These are phyloP conservation scores for Castanea crenata DNA, from an alignment of 306 rosid genomes.

Conservation along the genomic window DNA sequence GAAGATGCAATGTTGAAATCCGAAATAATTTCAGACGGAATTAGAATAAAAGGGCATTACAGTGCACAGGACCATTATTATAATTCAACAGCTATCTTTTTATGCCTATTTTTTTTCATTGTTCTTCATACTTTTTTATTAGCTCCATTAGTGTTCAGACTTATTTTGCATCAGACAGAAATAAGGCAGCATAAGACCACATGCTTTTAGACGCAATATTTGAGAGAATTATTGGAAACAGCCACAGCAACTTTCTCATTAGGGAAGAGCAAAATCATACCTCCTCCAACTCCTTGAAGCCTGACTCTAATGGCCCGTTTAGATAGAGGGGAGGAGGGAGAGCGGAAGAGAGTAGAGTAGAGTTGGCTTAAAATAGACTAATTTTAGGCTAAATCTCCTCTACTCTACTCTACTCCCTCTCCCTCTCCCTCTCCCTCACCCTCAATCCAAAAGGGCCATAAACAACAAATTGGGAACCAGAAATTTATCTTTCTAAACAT, in stretches of 20 bases:
- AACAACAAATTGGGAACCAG: background rate
- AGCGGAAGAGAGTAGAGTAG: too few species aligned
- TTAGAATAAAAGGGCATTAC: background rate
- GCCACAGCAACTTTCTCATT: background rate
- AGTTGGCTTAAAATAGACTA: background rate
- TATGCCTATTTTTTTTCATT: background rate
- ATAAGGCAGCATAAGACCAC: too few species aligned
- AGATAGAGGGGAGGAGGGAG: too few species aligned
- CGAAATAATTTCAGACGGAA: background rate
- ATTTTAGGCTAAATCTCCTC: too few species aligned
- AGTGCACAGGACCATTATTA: background rate
- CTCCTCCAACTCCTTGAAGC: background rate
- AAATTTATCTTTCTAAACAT: background rate
- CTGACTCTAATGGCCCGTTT: too few species aligned
- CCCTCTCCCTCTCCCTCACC: too few species aligned
- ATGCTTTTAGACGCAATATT: background rate
- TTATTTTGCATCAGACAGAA: background rate
- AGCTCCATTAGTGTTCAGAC: background rate
- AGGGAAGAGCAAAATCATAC: background rate
- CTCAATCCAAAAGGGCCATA: too few species aligned
- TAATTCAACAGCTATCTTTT: background rate
- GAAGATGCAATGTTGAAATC: background rate
- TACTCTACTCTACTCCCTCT: too few species aligned
- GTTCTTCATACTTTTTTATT: background rate
- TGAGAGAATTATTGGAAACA: background rate